A percentile compares a stretch with the other conserved stretches of the same genome.
These are phyloP conservation scores for Ophiostoma pallidulum DNA, from an alignment of 2,329 filamentous ascomycete species.

Conservation along the genomic window DNA sequence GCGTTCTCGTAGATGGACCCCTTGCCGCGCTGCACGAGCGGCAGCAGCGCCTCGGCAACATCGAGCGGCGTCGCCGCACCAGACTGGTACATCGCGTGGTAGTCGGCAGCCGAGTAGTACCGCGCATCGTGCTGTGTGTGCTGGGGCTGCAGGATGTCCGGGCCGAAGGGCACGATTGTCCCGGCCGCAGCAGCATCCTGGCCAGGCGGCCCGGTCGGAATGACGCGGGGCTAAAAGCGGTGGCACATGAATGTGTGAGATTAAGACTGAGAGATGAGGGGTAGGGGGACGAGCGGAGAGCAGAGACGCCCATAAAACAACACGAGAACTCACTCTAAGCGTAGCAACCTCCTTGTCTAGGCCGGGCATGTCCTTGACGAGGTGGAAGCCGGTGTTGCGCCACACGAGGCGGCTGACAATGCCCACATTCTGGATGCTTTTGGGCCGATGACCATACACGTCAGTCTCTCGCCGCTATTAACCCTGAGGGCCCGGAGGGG, in stretches of 20 bases:
- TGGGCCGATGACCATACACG: slow-evolving; percentile 24
- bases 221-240: slow-evolving; percentile 3
- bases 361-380: slow-evolving; percentile 35
- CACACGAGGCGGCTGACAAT: slow-evolving; percentile 58
- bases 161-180: slow-evolving; percentile 31
- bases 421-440: slow-evolving; percentile 49
- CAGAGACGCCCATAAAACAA: too few species aligned
- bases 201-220: slow-evolving; percentile 19
- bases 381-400: slow-evolving; percentile 53
- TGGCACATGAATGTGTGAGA: too few species aligned
- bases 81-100: slow-evolving; percentile 62
- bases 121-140: slow-evolving; percentile 32
- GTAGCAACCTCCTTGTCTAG: slow-evolving; percentile 36
- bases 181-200: slow-evolving; percentile 19
- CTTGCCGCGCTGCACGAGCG: slow-evolving; percentile 55
- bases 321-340: slow-evolving; percentile 38
- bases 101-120: slow-evolving; percentile 66
- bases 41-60: slow-evolving; percentile 62
- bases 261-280: too few species aligned
- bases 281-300: too few species aligned
- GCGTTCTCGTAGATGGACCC: slow-evolving; percentile 54
- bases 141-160: slow-evolving; percentile 32
- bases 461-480: too few species aligned
- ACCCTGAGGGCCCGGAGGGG: too few species aligned
- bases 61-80: slow-evolving; percentile 62